These are phyloP conservation scores for Backusella psychrophila DNA, from an alignment of 192 early-diverging fungal genomes.

Conservation along the genomic window DNA sequence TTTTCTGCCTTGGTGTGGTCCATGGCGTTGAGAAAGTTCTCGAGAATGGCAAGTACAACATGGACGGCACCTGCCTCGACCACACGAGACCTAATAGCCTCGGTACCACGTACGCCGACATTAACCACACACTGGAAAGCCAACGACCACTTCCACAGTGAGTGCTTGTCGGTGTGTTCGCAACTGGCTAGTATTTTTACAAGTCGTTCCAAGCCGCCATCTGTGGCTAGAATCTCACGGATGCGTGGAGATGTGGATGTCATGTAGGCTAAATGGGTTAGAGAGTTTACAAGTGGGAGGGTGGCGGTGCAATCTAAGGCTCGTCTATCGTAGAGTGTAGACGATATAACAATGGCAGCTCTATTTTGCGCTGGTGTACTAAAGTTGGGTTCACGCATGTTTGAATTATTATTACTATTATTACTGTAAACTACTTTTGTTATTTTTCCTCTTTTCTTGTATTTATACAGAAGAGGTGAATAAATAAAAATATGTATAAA, in stretches of 20 bases:
- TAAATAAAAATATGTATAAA: not conserved
- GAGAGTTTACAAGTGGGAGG: conserved; percentile 82
- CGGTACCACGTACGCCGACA: conserved; percentile 81
- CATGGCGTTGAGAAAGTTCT: conserved; percentile 53
- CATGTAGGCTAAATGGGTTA: conserved; percentile 86
- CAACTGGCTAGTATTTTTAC: conserved; percentile 70
- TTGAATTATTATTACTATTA: not conserved
- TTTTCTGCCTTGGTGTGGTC: conserved; percentile 53
- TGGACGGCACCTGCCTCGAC: conserved; percentile 84
- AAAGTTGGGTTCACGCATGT: conserved; percentile 83
- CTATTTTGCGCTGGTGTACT: conserved; percentile 75
- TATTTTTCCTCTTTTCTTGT: not conserved
- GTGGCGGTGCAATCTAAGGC: conserved; percentile 92
- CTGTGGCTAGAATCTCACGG: conserved; percentile 74
- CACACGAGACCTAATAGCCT: conserved; percentile 74
- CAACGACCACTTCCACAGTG: conserved; percentile 78
- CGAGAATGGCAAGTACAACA: conserved; percentile 80
- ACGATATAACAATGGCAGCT: conserved; percentile 76
- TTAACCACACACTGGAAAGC: conserved; percentile 86
- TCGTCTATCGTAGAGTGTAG: conserved; percentile 87
- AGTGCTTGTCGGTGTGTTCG: conserved; percentile 61
- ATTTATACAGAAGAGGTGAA: not conserved
- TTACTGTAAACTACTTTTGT: not conserved
- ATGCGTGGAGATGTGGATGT: conserved; percentile 80
- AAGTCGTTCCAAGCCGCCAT: conserved; percentile 88